A percentile compares a stretch with the other conserved stretches of the same genome.
These are phyloP conservation scores for Trichoderma sp. DNA, from an alignment of 2,329 filamentous ascomycete species.

Conservation along the genomic window DNA sequence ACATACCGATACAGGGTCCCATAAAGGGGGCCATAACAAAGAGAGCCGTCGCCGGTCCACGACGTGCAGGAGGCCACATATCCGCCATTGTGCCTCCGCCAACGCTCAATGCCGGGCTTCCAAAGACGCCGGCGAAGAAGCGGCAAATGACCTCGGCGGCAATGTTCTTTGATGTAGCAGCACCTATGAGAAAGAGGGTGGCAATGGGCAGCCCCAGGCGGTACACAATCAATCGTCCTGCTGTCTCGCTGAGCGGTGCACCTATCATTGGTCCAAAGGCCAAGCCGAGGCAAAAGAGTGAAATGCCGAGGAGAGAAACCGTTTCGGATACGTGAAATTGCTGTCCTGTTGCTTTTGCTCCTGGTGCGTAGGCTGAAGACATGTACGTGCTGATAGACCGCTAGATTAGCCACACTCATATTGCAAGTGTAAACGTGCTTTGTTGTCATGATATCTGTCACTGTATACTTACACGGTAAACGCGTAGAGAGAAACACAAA, in stretches of 20 bases:
- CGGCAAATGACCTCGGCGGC: slow-evolving; percentile 69
- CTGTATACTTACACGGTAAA: slow-evolving; percentile 11
- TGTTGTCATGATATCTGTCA: not conserved
- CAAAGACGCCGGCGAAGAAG: slow-evolving; percentile 64
- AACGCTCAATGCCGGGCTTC: slow-evolving; percentile 71
- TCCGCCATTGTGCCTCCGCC: slow-evolving; percentile 74
- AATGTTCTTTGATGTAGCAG: slow-evolving; percentile 62
- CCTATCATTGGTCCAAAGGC: slow-evolving; percentile 75
- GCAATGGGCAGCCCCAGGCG: slow-evolving; percentile 65
- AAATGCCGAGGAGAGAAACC: slow-evolving; percentile 38
- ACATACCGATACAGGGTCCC: slow-evolving; percentile 22
- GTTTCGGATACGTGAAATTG: slow-evolving; percentile 23
- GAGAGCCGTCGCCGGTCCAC: slow-evolving; percentile 14
- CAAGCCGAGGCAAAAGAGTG: slow-evolving; percentile 72
- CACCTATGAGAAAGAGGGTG: slow-evolving; percentile 62
- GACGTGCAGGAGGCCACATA: slow-evolving; percentile 18
- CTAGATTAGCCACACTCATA: not conserved
- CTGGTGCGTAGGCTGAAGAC: slow-evolving; percentile 18
- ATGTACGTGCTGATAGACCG: slow-evolving; percentile 7
- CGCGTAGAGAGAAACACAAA: slow-evolving; percentile 4
- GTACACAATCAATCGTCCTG: slow-evolving; percentile 69
- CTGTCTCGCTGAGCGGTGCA: slow-evolving; percentile 68
- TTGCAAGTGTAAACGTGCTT: not conserved
- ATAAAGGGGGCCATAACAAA: slow-evolving; percentile 23
- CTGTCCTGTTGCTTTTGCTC: not conserved